Base-by-base conservation (phyloP, 768 basidiomycete genomes). In the Psilocybe cyanescens region DNA sequence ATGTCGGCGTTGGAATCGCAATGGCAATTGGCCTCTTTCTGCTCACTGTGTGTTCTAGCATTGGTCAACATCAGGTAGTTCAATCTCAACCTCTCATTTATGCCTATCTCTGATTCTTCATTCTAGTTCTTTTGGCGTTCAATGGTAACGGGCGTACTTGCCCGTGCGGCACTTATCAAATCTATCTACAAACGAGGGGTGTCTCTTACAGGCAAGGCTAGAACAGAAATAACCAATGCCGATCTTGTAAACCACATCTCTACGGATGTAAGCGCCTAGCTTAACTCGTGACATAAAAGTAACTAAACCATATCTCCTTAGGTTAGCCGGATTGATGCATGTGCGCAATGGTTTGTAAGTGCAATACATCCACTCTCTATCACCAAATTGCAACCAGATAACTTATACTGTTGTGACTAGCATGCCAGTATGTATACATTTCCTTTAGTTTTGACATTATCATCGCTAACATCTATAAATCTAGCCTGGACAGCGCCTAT, bases 321-420 rank as follows among this genome's bases (percentile, higher is more conserved):
- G 83, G 78, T 85, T 44, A 84, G 83, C 68, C 77, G 85, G 46
- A 76, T 87, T 48, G 85, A 87, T 65, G 77, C 80, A 8, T 83
- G 85, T 66, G 85, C 87, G 1, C 89, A 90, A 72, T 91, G 88
- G 88, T 89, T 89, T 79, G 84, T 86, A 67, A 82, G 84, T 82
- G 33, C 2, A 35, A 11, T 35, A 35, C 3, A 37, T 55, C 60
- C 14, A 61, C 14, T 29, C 37, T 24, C 30, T n/a, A 57, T 29
- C 45, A 16, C n/a, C 48, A 3, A 46, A 46, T 14, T 39, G 44
- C 17, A 28, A 49, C n/a, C 30, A 50, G 16, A n/a, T 30, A 39
- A 33, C 16, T 44, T 16, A 57, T 57, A 41, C 45, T 35, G 3
- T 44, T 45, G 3, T 44, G 41, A 16, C 11, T 51, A 68, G 67